Conservation (phyloP, 305 asterid species). For the Lippia alba region DNA sequence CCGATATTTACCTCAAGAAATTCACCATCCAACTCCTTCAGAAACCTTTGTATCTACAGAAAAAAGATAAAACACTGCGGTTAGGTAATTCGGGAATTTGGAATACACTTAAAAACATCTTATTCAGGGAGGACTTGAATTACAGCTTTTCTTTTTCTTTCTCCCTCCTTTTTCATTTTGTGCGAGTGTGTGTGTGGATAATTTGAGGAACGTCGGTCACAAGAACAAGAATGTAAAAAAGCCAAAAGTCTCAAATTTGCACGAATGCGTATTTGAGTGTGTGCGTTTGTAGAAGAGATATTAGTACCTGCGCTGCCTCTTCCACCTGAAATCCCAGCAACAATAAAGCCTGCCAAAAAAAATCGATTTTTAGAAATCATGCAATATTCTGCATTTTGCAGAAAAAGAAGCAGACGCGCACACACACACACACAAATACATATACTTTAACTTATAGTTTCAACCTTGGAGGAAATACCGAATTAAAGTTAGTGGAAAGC, state of each 20-base stretch:
- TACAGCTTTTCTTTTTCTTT: too few relatives aligned
- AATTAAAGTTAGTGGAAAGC: too few relatives aligned
- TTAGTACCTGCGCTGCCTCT: constrained; percentile 72
- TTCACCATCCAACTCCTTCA: constrained; percentile 90
- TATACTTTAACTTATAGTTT: background rate
- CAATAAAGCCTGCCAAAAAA: constrained; percentile 72
- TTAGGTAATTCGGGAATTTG: too few relatives aligned
- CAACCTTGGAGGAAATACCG: too few relatives aligned
- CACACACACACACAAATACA: too few relatives aligned
- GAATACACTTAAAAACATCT: background rate
- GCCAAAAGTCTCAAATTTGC: background rate
- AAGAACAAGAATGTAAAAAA: background rate
- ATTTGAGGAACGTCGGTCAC: constrained; percentile 5
- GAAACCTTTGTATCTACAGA: constrained; percentile 71
- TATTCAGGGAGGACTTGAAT: too few relatives aligned
- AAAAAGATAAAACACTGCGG: constrained; percentile 21
- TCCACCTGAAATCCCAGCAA: constrained; percentile 75
- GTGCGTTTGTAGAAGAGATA: background rate
- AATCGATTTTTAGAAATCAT: constrained; percentile 12
- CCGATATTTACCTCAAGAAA: constrained; percentile 64
- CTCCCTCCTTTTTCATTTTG: too few relatives aligned
- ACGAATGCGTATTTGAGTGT: too few relatives aligned
- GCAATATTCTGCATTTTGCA: background rate
- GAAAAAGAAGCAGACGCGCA: too few relatives aligned
- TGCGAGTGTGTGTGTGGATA: background rate